Conservation (phyloP, 148 eudicot genomes). For the Camellia sinensis region DNA sequence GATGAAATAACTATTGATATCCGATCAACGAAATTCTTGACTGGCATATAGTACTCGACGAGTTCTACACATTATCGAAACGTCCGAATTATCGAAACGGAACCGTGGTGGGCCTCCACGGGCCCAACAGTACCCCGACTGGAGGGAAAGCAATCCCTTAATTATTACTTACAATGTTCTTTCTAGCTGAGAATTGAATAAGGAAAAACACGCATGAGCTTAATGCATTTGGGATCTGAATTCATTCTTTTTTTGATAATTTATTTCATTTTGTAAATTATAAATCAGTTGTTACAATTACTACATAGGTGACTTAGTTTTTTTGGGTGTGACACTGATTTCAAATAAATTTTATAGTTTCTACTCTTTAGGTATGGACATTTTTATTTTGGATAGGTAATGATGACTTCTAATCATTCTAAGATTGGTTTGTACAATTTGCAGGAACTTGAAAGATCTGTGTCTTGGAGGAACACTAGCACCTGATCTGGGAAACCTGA, state of each 20-base stretch:
- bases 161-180: not conserved
- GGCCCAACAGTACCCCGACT: too few relatives aligned
- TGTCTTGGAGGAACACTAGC: conserved; percentile 72
- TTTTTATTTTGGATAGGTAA: conserved; percentile 1
- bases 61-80: too few relatives aligned
- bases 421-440: not conserved
- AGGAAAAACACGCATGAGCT: not conserved
- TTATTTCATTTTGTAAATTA: not conserved
- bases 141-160: too few relatives aligned
- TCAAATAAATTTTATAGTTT: not conserved
- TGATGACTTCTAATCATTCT: not conserved
- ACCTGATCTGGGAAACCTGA: conserved; percentile 53
- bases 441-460: conserved; percentile 70
- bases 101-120: too few relatives aligned
- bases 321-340: not conserved
- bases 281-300: not conserved
- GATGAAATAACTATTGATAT: too few relatives aligned
- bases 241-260: not conserved
- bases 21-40: too few relatives aligned
- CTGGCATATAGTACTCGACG: too few relatives aligned
- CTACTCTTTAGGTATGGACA: not conserved
- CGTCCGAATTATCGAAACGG: too few relatives aligned
- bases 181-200: not conserved
- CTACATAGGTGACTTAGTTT: not conserved
- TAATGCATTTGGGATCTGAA: not conserved